Evolutionary conservation across 1,284 basidiomycete species (phyloP).

Genomic region (Prillingera fragicola): DNA sequence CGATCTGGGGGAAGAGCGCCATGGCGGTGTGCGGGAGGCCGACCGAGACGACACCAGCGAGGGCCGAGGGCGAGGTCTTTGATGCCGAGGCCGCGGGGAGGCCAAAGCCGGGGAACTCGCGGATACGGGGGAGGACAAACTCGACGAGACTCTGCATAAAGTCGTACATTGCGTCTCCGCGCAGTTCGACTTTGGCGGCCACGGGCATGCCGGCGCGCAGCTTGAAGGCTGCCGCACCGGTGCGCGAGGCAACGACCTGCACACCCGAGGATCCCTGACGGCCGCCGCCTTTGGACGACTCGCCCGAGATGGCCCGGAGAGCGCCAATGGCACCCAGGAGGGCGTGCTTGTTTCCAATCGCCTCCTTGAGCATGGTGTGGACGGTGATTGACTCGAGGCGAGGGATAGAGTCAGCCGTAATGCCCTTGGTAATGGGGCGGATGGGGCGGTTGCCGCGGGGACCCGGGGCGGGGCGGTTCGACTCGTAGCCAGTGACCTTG

Average conservation of each 20-base stretch:
- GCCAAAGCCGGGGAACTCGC: constrained; percentile 85
- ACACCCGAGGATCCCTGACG: constrained; percentile 67
- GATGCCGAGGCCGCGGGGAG: constrained; percentile 57
- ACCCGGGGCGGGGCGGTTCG: constrained; percentile 42
- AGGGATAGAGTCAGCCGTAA: constrained; percentile 63
- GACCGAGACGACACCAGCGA: constrained; percentile 80
- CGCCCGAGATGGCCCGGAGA: constrained; percentile 79
- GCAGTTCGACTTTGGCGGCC: constrained; percentile 83
- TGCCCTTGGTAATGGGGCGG: constrained; percentile 47
- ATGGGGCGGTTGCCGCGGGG: constrained; percentile 43
- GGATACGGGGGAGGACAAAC: constrained; percentile 86
- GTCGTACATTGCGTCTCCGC: constrained; percentile 87
- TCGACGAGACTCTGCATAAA: constrained; percentile 84
- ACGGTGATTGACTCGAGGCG: constrained; percentile 76
- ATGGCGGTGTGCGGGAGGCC: constrained; percentile 80
- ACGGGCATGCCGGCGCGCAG: constrained; percentile 75
- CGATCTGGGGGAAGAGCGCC: constrained; percentile 88
- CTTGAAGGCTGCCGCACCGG: constrained; percentile 76
- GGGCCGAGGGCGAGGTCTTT: constrained; percentile 60
- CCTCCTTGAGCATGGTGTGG: constrained; percentile 77
- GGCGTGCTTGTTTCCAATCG: constrained; percentile 65
- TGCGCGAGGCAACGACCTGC: constrained; percentile 70
- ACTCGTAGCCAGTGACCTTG: constrained; percentile 43
- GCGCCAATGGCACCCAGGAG: constrained; percentile 83
- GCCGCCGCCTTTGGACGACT: constrained; percentile 65